Base-by-base conservation (phyloP, 2,329 filamentous ascomycete genomes). In the Cyphellophora attinorum region DNA sequence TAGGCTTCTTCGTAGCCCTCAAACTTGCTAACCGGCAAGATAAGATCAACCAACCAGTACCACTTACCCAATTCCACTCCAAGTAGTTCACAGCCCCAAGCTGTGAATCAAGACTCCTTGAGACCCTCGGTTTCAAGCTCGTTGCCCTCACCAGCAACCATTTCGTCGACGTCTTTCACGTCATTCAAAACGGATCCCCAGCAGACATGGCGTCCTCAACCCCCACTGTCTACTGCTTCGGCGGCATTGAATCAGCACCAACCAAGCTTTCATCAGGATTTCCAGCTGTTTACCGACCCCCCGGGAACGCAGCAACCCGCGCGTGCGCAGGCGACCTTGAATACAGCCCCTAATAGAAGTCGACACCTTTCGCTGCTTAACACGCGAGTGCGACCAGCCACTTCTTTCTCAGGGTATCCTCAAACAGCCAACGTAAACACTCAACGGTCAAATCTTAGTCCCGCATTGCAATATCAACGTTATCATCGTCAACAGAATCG, bases 141-240 rank as follows among this genome's bases (percentile, higher is more conserved):
- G 45, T 42, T 46, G 47, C 29, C 33, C 33, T 47, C 45, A 35
- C 41, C 51, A 48, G 52, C 51, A 47, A 56, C 47, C 46, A 55
- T 56, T 54, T 40, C 40, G 36, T 32, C 50, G 38, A 44, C 48
- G 48, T 48, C 53, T 51, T 49, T 44, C 34, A 46, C 46, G 47
- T 49, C 52, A 44, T 57, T 56, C 53, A 52, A 46, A 51, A 56
- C 53, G 53, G 53, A 55, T 53, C 38, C 43, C 36, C 49, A 51
- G 48, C 42, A 44, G 48, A 29, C 31, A 57, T 57, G 54, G 54
- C 52, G 44, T 56, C 39, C 52, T 48, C 47, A 52, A 50, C 47
- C 50, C 51, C 51, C 51, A 40, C 46, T 49, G 37, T 41, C 46
- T 29, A 44, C 49, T 52, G 50, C 51, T 45, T 40, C 44, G 45